These are phyloP conservation scores for Ogataea angusta DNA, from an alignment of 805 yeast genomes.

Conservation along the genomic window DNA sequence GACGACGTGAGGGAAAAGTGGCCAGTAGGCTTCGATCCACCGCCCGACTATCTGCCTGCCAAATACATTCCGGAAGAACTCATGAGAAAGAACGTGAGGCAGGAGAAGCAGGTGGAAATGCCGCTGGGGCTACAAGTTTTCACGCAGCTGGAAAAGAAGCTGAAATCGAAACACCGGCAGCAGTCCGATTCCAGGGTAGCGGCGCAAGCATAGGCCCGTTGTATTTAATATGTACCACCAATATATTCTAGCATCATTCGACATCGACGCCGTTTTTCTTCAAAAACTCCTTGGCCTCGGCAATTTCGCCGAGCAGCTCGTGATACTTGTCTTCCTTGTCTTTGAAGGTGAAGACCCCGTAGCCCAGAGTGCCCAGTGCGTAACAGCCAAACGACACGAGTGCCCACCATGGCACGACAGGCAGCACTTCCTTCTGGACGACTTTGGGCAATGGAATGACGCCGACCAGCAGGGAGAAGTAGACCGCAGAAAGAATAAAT, in stretches of 20 bases:
- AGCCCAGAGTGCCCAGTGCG: conserved; percentile 64
- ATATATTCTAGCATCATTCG: conserved; percentile 18
- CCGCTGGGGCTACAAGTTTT: conserved; percentile 78
- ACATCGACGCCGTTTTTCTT: conserved; percentile 53
- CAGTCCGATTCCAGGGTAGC: not conserved
- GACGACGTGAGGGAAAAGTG: conserved; percentile 49
- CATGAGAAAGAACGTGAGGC: conserved; percentile 36
- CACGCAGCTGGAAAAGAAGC: conserved; percentile 73
- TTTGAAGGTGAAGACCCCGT: conserved; percentile 65
- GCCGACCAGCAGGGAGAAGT: conserved; percentile 49
- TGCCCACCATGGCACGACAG: conserved; percentile 68
- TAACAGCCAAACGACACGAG: conserved; percentile 67
- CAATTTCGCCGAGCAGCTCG: conserved; percentile 57
- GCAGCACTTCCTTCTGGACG: conserved; percentile 53
- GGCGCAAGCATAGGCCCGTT: not conserved
- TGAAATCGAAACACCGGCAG: conserved; percentile 38
- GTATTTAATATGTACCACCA: not conserved
- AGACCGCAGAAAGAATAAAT: conserved; percentile 47
- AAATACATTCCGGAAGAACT: conserved; percentile 44
- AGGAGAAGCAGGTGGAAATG: conserved; percentile 39
- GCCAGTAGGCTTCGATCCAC: conserved; percentile 66
- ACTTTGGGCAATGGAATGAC: conserved; percentile 51
- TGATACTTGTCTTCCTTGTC: conserved; percentile 66
- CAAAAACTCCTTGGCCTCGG: conserved; percentile 59
- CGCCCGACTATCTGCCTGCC: conserved; percentile 38